phyloP scores from a whole-genome alignment of 257 asterid genomes.

The Rhazya stricta region DNA sequence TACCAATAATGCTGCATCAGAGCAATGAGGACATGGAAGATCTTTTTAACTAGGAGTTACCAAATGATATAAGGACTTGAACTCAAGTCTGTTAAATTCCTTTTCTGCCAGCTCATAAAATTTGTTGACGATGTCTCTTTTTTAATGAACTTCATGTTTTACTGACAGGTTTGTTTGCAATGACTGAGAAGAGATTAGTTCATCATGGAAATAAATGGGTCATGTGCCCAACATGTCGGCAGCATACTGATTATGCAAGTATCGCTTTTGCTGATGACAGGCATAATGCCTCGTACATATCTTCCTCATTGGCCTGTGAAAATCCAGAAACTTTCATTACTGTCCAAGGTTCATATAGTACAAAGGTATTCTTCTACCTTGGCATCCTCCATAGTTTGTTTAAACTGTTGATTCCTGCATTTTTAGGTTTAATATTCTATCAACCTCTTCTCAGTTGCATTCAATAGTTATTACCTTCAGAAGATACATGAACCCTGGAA shows the following conservation, averaged over 20 bases:
- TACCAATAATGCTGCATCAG: background rate
- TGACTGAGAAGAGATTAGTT: conserved; percentile 60
- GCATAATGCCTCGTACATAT: conserved; percentile 27
- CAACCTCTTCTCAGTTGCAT: conserved; percentile 7
- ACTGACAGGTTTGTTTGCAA: conserved; percentile 70
- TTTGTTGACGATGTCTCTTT: background rate
- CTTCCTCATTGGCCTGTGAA: conserved; percentile 26
- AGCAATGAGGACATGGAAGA: background rate
- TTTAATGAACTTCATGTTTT: background rate
- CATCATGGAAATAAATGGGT: conserved; percentile 54
- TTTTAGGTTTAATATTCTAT: background rate
- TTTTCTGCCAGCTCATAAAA: background rate
- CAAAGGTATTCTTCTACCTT: conserved; percentile 54
- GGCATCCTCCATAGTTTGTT: background rate
- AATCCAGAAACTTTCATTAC: conserved; percentile 50
- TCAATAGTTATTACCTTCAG: background rate
- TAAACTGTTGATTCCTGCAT: background rate
- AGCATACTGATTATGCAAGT: conserved; percentile 69
- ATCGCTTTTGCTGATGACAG: conserved; percentile 81
- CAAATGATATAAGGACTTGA: background rate
- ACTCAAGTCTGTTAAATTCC: background rate
- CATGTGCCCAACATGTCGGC: conserved; percentile 94
- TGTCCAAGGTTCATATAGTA: conserved; percentile 91
- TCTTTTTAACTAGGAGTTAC: background rate
- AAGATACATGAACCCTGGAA: background rate